Evolutionary conservation across 2,329 filamentous ascomycete genomes (phyloP).

Genomic region (Aureobasidium sp.): DNA sequence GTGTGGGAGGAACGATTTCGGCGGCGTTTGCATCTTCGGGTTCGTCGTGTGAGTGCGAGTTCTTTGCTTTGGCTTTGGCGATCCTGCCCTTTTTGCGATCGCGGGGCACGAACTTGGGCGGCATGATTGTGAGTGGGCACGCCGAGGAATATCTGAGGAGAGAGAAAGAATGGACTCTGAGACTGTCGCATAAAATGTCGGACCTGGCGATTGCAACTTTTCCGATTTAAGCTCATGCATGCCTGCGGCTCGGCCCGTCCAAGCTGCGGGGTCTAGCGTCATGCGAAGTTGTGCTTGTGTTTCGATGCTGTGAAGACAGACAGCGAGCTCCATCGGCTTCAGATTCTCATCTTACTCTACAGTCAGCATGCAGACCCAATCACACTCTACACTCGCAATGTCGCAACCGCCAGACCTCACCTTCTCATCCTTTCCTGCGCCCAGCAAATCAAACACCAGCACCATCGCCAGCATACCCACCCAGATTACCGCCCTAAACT

Average conservation of each 20-base stretch:
- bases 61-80: conserved; percentile 47
- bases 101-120: conserved; percentile 43
- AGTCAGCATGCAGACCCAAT: neutral
- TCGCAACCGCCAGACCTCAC: conserved; percentile 38
- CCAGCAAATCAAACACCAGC: conserved; percentile 39
- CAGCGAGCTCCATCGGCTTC: neutral
- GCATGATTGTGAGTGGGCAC: conserved; percentile 18
- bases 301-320: neutral
- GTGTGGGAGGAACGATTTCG: conserved; percentile 38
- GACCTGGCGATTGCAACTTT: conserved; percentile 6
- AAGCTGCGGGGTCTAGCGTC: neutral
- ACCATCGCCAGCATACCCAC: conserved; percentile 61
- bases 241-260: neutral
- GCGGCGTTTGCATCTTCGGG: conserved; percentile 47
- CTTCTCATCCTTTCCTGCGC: conserved; percentile 47
- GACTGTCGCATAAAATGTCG: neutral
- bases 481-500: conserved; percentile 62
- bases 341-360: neutral
- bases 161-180: neutral
- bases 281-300: neutral
- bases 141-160: neutral
- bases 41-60: conserved; percentile 26
- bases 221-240: conserved; percentile 4
- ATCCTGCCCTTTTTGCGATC: conserved; percentile 55
- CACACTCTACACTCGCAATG: neutral